A percentile compares a stretch with the other conserved stretches of the same genome.
These are phyloP conservation scores for Eimeria zaria DNA, from an alignment of 169 alveolate genomes.

Conservation along the genomic window DNA sequence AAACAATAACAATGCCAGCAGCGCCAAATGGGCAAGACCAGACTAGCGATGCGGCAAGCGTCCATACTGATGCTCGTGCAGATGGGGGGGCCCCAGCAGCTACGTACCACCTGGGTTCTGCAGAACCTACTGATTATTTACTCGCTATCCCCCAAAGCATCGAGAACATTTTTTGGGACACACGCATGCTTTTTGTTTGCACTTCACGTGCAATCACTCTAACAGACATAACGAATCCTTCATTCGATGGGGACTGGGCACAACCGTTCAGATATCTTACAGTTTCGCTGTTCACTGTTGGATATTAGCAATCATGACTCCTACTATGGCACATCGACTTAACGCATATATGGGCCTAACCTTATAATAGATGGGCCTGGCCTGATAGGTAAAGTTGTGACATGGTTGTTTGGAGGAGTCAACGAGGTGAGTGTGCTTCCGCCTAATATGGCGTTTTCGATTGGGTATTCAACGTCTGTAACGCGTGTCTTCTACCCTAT, in stretches of 20 bases:
- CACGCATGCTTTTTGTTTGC: background rate
- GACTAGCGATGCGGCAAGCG: background rate
- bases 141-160: background rate
- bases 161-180: background rate
- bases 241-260: background rate
- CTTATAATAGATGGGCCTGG: background rate
- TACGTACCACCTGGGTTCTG: background rate
- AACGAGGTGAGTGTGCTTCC: background rate
- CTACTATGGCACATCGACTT: background rate
- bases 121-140: background rate
- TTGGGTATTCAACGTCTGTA: too few species aligned
- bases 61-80: background rate
- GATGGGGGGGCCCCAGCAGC: slow-evolving; percentile 11
- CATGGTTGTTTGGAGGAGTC: background rate
- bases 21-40: background rate
- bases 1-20: background rate
- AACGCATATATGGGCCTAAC: background rate
- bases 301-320: background rate
- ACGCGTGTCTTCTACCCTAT: too few species aligned
- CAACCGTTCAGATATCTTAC: background rate
- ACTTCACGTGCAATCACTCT: background rate
- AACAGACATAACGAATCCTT: background rate
- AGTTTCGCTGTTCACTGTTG: background rate
- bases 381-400: background rate
- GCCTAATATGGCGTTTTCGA: background rate